Evolutionary conservation across 2,329 filamentous ascomycete species (phyloP).

Genomic region (Fusarium verticillioides): DNA sequence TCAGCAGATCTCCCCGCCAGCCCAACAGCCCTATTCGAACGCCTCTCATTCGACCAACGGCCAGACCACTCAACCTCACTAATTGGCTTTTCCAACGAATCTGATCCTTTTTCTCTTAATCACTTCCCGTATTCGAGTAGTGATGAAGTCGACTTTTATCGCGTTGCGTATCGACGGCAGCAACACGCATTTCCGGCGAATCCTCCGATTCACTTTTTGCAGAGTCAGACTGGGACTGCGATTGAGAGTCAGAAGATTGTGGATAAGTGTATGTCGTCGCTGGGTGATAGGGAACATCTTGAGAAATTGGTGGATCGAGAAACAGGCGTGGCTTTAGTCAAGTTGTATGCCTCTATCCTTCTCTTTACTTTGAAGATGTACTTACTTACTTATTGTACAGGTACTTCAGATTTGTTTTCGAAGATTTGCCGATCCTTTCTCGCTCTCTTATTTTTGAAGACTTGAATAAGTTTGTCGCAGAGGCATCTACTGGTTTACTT

Average conservation of each 20-base stretch:
- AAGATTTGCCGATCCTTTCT: neutral
- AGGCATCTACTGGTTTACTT: neutral
- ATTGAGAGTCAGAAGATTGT: neutral
- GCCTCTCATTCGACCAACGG: neutral
- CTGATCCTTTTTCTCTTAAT: neutral
- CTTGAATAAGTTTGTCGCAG: neutral
- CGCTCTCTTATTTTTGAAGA: neutral
- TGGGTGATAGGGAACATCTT: neutral
- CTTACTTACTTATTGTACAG: neutral
- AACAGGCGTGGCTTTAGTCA: neutral
- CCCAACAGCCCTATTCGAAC: neutral
- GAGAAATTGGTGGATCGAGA: neutral
- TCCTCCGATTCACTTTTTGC: neutral
- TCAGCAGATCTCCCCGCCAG: neutral
- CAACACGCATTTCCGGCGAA: neutral
- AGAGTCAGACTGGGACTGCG: neutral
- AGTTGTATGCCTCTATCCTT: neutral
- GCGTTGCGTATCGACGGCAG: neutral
- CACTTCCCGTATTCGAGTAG: neutral
- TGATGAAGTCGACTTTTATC: constrained; percentile 8
- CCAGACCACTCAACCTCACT: neutral
- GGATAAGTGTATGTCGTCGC: neutral
- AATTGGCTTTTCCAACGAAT: neutral
- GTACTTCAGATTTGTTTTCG: constrained; percentile 1
- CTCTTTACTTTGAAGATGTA: too few relatives aligned